Base-by-base conservation (phyloP, 768 basidiomycete species). In the Lactarius hatsudake region DNA sequence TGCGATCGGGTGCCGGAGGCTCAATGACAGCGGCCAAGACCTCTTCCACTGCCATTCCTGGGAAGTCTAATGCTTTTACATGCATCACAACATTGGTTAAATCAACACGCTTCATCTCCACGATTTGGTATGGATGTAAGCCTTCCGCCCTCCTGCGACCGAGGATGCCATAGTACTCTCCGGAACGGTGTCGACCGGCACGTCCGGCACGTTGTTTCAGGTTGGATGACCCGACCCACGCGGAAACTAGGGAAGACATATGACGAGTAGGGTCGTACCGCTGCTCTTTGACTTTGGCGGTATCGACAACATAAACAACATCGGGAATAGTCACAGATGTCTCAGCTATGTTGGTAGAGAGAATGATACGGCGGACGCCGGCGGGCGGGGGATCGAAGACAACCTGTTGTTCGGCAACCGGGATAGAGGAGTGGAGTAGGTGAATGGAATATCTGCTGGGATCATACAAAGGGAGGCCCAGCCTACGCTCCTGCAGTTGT, bases 241-340 rank as follows among this genome's bases (percentile, higher is more conserved):
- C 91, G 23, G 90, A 89, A 63, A 96, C 87, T 34, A 97, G 83
- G 23, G 93, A 90, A 0, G 94, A 93, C 79, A 96, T 90, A 71
- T 91, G 92, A 30, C 91, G 83, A 59, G 90, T 85, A 1, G 96
- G 93, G 72, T 98, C 94, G 73, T 94, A 98, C 18, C 87, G 84
- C 73, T 91, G 86, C 76, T 96, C 92, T 77, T 97, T 97, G 73
- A 94, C 83, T 72, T 89, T 88, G 20, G 86, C 96, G 0, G 91
- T 84, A 73, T 98, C 96, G 54, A 98, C 87, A 36, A 98, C 96
- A 72, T 93, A 95, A 12, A 96, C 93, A 30, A 97, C 93, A 71
- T 96, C 93, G 1, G 94, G 94, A 71, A 98, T 96, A 5, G 96
- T 98, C 71, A 97, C 83, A 5, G 93, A 95, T 3, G 95, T 96